Percentiles rank a stretch among this genome's conserved stretches.
These are phyloP conservation scores for Verticillium klebahnii DNA, from an alignment of 2,329 filamentous ascomycete species.

Conservation along the genomic window DNA sequence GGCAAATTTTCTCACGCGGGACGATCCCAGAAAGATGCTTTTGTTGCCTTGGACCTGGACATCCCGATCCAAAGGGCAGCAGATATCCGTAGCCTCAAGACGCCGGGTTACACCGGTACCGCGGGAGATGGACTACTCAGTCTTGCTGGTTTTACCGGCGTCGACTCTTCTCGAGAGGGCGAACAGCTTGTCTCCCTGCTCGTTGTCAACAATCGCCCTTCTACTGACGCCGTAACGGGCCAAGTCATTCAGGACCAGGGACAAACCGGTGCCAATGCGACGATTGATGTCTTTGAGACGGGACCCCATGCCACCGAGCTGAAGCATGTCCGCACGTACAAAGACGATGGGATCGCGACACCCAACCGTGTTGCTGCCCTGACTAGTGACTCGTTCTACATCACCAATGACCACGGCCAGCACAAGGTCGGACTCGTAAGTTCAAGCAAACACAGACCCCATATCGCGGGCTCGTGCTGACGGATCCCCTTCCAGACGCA, in stretches of 20 bases:
- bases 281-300: slow-evolving; percentile 49
- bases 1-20: slow-evolving; percentile 19
- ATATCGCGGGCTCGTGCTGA: slow-evolving; percentile 11
- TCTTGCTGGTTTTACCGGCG: slow-evolving; percentile 23
- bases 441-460: slow-evolving; percentile 5
- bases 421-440: background rate
- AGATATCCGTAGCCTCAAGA: slow-evolving; percentile 17
- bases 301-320: slow-evolving; percentile 9
- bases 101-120: slow-evolving; percentile 21
- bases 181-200: slow-evolving; percentile 13
- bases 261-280: slow-evolving; percentile 33
- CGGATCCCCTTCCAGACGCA: slow-evolving; percentile 5
- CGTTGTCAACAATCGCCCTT: slow-evolving; percentile 19
- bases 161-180: slow-evolving; percentile 15
- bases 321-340: slow-evolving; percentile 18
- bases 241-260: slow-evolving; percentile 10
- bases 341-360: slow-evolving; percentile 14
- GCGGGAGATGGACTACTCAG: slow-evolving; percentile 23
- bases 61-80: slow-evolving; percentile 15
- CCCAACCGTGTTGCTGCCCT: slow-evolving; percentile 19
- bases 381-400: slow-evolving; percentile 15
- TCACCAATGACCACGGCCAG: slow-evolving; percentile 19
- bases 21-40: slow-evolving; percentile 22
- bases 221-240: slow-evolving; percentile 17
- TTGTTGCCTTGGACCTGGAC: slow-evolving; percentile 27